phyloP scores from a whole-genome alignment of 1,284 basidiomycete genomes.

The Cryptococcus sp. region DNA sequence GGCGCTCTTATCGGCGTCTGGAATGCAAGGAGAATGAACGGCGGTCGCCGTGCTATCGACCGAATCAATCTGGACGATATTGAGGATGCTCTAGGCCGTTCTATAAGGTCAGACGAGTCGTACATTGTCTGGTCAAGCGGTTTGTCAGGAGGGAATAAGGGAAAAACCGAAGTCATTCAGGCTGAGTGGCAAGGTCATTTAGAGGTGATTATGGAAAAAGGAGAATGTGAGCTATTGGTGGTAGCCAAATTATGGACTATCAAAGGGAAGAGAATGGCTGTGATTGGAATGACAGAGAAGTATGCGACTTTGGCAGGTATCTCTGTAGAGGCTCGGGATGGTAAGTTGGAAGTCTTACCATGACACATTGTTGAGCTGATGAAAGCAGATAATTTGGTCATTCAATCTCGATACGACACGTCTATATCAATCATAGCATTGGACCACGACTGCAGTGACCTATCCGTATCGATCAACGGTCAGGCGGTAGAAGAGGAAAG shows the following conservation, averaged over 20 bases:
- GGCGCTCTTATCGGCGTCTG: slow-evolving; percentile 20
- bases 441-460: too few relatives aligned
- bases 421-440: too few relatives aligned
- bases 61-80: slow-evolving; percentile 11
- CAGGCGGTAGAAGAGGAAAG: too few relatives aligned
- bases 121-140: slow-evolving; percentile 6
- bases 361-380: not conserved
- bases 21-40: slow-evolving; percentile 15
- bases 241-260: slow-evolving; percentile 13
- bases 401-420: not conserved
- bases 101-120: not conserved
- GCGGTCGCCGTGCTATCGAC: slow-evolving; percentile 9
- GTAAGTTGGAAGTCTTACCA: slow-evolving; percentile 1
- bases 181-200: slow-evolving; percentile 1
- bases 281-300: slow-evolving; percentile 28
- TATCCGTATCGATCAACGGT: too few relatives aligned
- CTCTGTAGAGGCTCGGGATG: slow-evolving; percentile 1
- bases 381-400: not conserved
- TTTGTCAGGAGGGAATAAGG: not conserved
- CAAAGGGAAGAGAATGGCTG: slow-evolving; percentile 8
- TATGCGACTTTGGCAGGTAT: slow-evolving; percentile 20
- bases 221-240: slow-evolving; percentile 13
- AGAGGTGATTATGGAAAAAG: slow-evolving; percentile 6
- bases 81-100: slow-evolving; percentile 15
- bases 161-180: not conserved